phyloP scores from a whole-genome alignment of 495 filamentous ascomycete genomes.

The Aspergillus bridgeri region DNA sequence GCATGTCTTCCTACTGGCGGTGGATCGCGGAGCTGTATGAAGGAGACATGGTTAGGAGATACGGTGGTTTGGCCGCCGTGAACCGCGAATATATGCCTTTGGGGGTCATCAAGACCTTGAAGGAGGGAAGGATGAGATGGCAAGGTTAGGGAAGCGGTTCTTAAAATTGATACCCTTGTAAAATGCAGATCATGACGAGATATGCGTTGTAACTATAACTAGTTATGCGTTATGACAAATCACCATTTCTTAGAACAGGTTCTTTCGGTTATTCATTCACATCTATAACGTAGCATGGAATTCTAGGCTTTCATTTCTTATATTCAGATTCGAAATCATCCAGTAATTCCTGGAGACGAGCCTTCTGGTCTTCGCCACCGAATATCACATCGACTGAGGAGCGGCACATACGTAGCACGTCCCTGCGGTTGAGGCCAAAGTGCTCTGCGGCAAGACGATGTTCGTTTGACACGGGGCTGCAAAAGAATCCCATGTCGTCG shows the following conservation, averaged over 20 bases:
- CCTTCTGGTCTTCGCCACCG: constrained; percentile 57
- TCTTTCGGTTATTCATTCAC: not conserved
- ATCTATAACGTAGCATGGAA: not conserved
- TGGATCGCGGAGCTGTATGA: constrained; percentile 62
- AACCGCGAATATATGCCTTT: constrained; percentile 59
- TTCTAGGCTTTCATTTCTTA: constrained; percentile 3
- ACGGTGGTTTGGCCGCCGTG: constrained; percentile 61
- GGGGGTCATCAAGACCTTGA: constrained; percentile 61
- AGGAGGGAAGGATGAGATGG: constrained; percentile 58
- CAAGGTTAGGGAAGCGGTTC: constrained; percentile 33
- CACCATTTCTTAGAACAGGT: not conserved
- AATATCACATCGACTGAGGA: constrained; percentile 63
- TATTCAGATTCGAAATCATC: constrained; percentile 22
- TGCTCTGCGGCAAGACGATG: constrained; percentile 70
- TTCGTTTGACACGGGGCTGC: constrained; percentile 74
- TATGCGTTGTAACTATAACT: not conserved
- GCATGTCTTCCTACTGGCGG: constrained; percentile 57
- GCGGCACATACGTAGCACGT: constrained; percentile 55
- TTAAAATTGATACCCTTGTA: not conserved
- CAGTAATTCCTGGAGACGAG: constrained; percentile 51
- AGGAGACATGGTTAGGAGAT: constrained; percentile 53
- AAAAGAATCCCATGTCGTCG: constrained; percentile 84
- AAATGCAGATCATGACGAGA: not conserved
- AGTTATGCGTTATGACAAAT: not conserved
- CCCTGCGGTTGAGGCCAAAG: constrained; percentile 54